These are phyloP conservation scores for Lyophyllum shimeji DNA, from an alignment of 768 basidiomycete species.

Conservation along the genomic window DNA sequence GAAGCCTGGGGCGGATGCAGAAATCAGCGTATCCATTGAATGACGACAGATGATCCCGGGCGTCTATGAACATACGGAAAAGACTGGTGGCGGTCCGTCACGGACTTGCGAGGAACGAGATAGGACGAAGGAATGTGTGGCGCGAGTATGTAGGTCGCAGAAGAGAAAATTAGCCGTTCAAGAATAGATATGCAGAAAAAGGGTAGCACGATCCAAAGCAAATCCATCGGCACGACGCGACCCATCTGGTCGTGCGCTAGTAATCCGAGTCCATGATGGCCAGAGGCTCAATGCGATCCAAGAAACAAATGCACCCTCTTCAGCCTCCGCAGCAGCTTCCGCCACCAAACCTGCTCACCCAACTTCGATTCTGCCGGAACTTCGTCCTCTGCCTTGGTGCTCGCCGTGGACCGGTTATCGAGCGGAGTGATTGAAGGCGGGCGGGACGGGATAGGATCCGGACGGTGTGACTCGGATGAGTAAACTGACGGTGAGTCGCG, in stretches of 20 bases:
- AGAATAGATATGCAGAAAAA: background rate
- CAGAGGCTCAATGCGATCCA: slow-evolving; percentile 25
- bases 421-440: slow-evolving; percentile 22
- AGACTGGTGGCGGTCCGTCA: background rate
- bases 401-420: slow-evolving; percentile 18
- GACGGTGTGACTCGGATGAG: slow-evolving; percentile 34
- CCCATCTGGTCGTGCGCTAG: no score
- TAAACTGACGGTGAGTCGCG: slow-evolving; percentile 37
- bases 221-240: background rate
- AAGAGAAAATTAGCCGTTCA: background rate
- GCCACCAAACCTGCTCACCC: slow-evolving; percentile 29
- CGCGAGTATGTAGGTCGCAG: background rate
- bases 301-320: slow-evolving; percentile 25
- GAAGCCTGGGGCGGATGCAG: no score
- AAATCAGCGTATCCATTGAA: no score
- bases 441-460: slow-evolving; percentile 29
- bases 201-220: background rate
- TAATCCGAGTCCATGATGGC: background rate
- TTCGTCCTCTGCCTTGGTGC: slow-evolving; percentile 9
- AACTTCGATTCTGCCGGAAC: slow-evolving; percentile 16
- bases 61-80: background rate
- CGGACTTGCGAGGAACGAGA: background rate
- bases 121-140: background rate
- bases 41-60: no score
- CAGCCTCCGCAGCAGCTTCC: slow-evolving; percentile 25